A percentile compares a stretch with the other conserved stretches of the same genome.
These are phyloP conservation scores for Monilinia polystroma DNA, from an alignment of 2,329 filamentous ascomycete species.

Conservation along the genomic window DNA sequence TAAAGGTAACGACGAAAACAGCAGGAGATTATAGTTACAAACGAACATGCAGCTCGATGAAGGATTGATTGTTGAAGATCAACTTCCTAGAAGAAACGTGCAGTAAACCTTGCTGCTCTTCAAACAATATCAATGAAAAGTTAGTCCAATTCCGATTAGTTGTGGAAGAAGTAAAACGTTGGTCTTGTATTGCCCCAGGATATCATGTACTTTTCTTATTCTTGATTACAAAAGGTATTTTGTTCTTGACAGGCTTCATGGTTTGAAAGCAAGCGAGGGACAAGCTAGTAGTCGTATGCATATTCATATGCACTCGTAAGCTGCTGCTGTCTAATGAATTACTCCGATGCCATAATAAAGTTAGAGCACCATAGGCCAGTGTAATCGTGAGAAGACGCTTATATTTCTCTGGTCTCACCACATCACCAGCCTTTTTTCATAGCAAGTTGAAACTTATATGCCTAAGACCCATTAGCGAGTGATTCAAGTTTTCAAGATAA, in stretches of 20 bases:
- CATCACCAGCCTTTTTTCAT: conserved; percentile 34
- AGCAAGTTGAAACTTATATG: conserved; percentile 35
- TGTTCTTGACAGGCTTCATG: neutral
- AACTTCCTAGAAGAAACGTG: neutral
- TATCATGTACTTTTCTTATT: conserved; percentile 6
- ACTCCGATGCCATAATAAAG: neutral
- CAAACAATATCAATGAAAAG: neutral
- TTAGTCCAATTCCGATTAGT: neutral
- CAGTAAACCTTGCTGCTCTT: neutral
- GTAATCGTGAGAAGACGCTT: neutral
- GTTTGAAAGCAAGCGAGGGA: neutral
- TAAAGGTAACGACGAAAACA: neutral
- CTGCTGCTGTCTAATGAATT: neutral
- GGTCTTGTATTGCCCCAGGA: conserved; percentile 2
- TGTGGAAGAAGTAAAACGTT: neutral
- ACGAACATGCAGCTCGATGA: neutral
- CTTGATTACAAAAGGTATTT: neutral
- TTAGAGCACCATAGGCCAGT: neutral
- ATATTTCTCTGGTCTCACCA: too few relatives aligned
- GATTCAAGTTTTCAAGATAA: neutral
- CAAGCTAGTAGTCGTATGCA: neutral
- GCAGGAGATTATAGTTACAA: neutral
- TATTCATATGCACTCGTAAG: neutral
- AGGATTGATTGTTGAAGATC: neutral
- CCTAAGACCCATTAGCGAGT: conserved; percentile 29